Evolutionary conservation across 163 green algal genomes (phyloP), one percentile per base, ranked within the genome.

Genomic region (Volvox carteri): DNA sequence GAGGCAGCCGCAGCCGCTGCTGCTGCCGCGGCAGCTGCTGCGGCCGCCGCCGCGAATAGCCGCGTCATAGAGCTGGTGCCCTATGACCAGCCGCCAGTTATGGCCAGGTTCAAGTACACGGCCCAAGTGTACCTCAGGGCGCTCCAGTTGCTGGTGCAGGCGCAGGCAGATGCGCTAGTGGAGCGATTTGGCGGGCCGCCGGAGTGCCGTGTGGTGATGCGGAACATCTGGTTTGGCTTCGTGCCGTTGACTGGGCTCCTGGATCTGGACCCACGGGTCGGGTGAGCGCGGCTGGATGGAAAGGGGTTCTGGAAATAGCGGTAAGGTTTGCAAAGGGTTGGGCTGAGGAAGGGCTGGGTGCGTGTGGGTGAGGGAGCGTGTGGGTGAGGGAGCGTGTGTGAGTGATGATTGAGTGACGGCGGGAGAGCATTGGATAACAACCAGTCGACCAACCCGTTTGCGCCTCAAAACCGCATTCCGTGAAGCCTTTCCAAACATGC

Each of bases 161-260:
- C 81, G 41, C 81, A 87, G 67, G 81, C 81, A 4, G 81, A 87
- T 14, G 81, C 81, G 21, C 33, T 87, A 46, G 81, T 87, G 46
- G 46, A 70, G 28, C 46, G 48, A 6, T 72, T 87, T 25, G 81
- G 65, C 23, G 81, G 60, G 21, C 81, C 81, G 7, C 46, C 81
- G 18, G 81, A 80, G 62, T 54, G 30, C 30, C 81, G 65, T 14
- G 48, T 30, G 33, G 9, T 87, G 65, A 41, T 87, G 46, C 46
- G 81, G 6, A 72, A 30, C 48, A 52, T 87, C 28, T 87, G 81
- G 81, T 80, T 87, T 35, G 81, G 23, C 2, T 54, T 87, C 9
- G 42, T 87, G 65, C 81, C 81, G 62, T 37, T 73, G 16, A 87
- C 81, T 1, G 81, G 81, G 46, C 46, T 87, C 46, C 67, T 87